Conservation (phyloP, 1,284 basidiomycete genomes). For the Apiotrichum laibachii region DNA sequence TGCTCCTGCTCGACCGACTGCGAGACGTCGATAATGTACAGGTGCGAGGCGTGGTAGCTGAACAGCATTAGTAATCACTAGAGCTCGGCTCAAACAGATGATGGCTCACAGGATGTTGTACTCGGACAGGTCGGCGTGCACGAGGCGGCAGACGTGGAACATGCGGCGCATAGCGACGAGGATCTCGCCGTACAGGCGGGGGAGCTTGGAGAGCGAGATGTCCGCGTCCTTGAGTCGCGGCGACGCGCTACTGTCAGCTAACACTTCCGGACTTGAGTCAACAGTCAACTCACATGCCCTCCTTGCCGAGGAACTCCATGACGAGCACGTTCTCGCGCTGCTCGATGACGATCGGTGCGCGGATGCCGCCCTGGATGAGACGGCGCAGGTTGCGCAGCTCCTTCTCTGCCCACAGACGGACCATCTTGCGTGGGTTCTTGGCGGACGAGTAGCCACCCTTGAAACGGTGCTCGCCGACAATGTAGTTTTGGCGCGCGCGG, state of each 20-base stretch:
- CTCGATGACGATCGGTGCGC: conserved; percentile 84
- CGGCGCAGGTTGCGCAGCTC: conserved; percentile 94
- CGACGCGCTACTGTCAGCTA: conserved; percentile 63
- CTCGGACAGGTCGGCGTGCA: conserved; percentile 96
- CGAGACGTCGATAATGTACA: conserved; percentile 96
- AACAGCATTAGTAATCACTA: neutral
- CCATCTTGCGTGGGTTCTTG: conserved; percentile 97
- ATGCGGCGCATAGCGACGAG: conserved; percentile 76
- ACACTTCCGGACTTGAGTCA: neutral
- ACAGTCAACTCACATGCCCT: conserved; percentile 53
- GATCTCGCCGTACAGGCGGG: conserved; percentile 73
- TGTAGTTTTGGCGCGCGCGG: conserved; percentile 94
- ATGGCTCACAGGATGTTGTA: conserved; percentile 85
- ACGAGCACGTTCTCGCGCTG: conserved; percentile 95
- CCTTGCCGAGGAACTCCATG: conserved; percentile 86
- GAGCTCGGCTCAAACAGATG: neutral
- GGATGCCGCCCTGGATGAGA: conserved; percentile 73
- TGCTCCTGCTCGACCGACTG: conserved; percentile 99
- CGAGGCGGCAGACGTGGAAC: conserved; percentile 86
- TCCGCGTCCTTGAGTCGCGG: conserved; percentile 86
- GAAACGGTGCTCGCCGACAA: conserved; percentile 86
- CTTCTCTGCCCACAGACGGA: conserved; percentile 97
- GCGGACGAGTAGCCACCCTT: conserved; percentile 80
- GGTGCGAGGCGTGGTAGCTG: conserved; percentile 60
- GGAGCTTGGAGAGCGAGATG: conserved; percentile 49